A percentile compares a stretch with the other conserved stretches of the same genome.
phyloP scores from a whole-genome alignment of 345 rosid genomes.

The Euclidium syriacum region DNA sequence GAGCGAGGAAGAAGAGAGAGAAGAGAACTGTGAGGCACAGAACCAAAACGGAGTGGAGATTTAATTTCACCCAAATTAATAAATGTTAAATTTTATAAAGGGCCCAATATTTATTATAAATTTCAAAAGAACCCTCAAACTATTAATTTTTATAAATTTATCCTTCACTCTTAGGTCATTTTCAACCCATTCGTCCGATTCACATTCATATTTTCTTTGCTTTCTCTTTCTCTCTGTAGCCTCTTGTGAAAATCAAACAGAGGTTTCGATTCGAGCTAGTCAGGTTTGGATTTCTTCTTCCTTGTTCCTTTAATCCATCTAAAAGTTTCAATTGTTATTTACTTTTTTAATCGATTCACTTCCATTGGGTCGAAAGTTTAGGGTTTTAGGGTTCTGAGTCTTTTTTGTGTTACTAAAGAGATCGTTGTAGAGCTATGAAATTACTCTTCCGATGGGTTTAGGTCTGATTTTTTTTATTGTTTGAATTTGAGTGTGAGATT shows the following conservation, averaged over 20 bases:
- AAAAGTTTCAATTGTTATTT: not conserved
- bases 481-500: not conserved
- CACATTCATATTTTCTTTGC: not conserved
- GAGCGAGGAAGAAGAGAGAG: not conserved
- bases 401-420: not conserved
- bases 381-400: not conserved
- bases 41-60: not conserved
- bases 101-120: not conserved
- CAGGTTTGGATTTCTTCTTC: slow-evolving; percentile 21
- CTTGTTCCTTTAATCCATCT: not conserved
- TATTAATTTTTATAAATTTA: too few species aligned
- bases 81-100: not conserved
- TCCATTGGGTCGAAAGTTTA: not conserved
- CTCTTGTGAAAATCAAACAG: not conserved
- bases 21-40: slow-evolving; percentile 17
- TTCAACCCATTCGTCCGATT: not conserved
- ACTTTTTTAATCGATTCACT: not conserved
- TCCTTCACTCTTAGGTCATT: too few species aligned
- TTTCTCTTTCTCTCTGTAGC: not conserved
- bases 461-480: not conserved
- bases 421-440: not conserved
- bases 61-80: not conserved
- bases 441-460: not conserved
- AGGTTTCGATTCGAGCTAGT: slow-evolving; percentile 5
- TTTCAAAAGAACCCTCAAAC: too few species aligned